These are phyloP conservation scores for Claviceps sp. DNA, from an alignment of 2,329 filamentous ascomycete genomes.

Conservation along the genomic window DNA sequence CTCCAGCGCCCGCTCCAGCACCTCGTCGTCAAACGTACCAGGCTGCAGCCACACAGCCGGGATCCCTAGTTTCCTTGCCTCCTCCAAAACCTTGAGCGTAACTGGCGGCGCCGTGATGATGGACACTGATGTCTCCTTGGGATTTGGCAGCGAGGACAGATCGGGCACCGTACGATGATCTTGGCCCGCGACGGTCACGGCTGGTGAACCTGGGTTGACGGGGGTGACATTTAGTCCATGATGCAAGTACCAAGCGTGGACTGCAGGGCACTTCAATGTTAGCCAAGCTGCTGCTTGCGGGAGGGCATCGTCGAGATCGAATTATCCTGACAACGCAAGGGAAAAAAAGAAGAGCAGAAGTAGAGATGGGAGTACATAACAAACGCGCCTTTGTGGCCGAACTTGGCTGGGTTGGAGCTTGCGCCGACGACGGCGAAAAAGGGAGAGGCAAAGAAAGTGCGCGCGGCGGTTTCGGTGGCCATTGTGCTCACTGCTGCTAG, in stretches of 20 bases:
- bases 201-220: conserved; percentile 60
- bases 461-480: conserved; percentile 58
- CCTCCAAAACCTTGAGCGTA: conserved; percentile 59
- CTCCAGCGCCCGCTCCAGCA: conserved; percentile 52
- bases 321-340: not conserved
- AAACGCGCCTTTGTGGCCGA: conserved; percentile 75
- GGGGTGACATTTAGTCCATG: conserved; percentile 67
- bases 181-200: conserved; percentile 46
- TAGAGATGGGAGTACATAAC: conserved; percentile 1
- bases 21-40: conserved; percentile 68
- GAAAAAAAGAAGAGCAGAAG: not conserved
- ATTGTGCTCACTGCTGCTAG: conserved; percentile 19
- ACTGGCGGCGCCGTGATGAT: conserved; percentile 77
- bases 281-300: not conserved
- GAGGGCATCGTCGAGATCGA: not conserved
- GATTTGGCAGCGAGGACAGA: conserved; percentile 50
- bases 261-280: conserved; percentile 28
- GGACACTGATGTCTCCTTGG: conserved; percentile 60
- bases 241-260: conserved; percentile 78
- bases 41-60: conserved; percentile 81
- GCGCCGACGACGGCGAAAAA: conserved; percentile 84
- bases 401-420: conserved; percentile 72
- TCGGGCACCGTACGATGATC: conserved; percentile 52
- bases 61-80: conserved; percentile 63
- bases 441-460: conserved; percentile 66